phyloP scores from a whole-genome alignment of 352 stramenopile species.

The Globisporangium alternatum region DNA sequence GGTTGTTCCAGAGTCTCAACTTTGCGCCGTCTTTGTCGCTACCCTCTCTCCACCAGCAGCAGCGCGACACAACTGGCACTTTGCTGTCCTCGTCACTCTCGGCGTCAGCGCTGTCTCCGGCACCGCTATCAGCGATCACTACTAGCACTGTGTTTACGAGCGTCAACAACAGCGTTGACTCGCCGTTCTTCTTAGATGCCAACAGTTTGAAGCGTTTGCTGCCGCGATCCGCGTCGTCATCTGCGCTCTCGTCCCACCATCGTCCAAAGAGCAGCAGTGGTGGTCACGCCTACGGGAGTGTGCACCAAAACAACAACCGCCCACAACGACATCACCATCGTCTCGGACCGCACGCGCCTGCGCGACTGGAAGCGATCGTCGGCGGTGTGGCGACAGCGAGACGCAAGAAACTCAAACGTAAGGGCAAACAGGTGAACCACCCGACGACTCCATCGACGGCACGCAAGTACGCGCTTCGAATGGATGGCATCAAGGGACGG shows the following conservation, averaged over 20 bases:
- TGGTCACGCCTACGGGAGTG: constrained; percentile 9
- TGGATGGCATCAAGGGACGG: constrained; percentile 38
- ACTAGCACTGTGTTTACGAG: constrained; percentile 9
- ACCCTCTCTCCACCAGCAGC: background rate
- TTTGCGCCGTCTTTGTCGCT: constrained; percentile 23
- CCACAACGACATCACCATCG: constrained; percentile 11
- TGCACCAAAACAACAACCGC: constrained; percentile 15
- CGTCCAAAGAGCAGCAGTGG: constrained; percentile 13
- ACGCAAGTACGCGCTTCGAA: constrained; percentile 45
- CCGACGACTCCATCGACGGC: constrained; percentile 13
- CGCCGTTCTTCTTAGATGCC: constrained; percentile 69
- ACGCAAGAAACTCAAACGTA: constrained; percentile 15
- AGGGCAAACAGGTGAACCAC: constrained; percentile 4
- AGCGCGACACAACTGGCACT: background rate
- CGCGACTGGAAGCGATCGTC: constrained; percentile 47
- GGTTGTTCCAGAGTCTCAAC: constrained; percentile 69
- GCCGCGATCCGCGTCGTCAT: constrained; percentile 21
- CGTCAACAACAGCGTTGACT: constrained; percentile 6
- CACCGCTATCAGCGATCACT: background rate
- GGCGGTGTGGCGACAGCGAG: constrained; percentile 10
- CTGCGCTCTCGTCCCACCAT: constrained; percentile 17
- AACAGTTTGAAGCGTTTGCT: constrained; percentile 62
- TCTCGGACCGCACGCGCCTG: constrained; percentile 21
- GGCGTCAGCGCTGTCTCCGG: background rate
- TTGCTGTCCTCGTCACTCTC: constrained; percentile 7